These are phyloP conservation scores for Pseudognaphalium luteoalbum DNA, from an alignment of 129 eudicot genomes.

Conservation along the genomic window DNA sequence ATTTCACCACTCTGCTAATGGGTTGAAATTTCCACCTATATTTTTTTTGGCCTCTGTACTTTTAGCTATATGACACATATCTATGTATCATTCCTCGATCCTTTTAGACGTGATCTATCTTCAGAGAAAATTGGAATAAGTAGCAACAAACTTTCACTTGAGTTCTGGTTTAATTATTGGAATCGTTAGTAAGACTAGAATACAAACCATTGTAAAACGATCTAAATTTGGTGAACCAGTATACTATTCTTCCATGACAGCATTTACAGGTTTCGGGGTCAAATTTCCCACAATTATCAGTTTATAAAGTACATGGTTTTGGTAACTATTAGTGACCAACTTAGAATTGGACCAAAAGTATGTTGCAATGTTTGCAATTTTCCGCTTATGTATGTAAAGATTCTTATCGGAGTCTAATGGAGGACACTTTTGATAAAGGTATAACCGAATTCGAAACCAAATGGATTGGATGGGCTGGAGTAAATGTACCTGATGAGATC, in stretches of 20 bases:
- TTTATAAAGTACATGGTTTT: too few species aligned
- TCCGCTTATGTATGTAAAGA: not conserved
- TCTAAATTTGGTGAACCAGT: too few species aligned
- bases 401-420: conserved; percentile 11
- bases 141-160: not conserved
- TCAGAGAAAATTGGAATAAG: not conserved
- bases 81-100: not conserved
- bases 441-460: conserved; percentile 73
- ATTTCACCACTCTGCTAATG: not conserved
- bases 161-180: not conserved
- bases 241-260: too few species aligned
- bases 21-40: not conserved
- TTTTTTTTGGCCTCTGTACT: too few species aligned
- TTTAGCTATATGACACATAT: not conserved
- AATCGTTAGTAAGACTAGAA: too few species aligned
- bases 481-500: conserved; percentile 76
- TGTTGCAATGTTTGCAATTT: not conserved
- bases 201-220: too few species aligned
- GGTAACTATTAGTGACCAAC: too few species aligned
- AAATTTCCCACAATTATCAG: too few species aligned
- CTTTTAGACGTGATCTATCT: not conserved
- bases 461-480: conserved; percentile 97
- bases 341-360: not conserved
- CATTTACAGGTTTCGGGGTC: too few species aligned
- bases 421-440: conserved; percentile 41